These are phyloP conservation scores for Syzygium aqueum DNA, from an alignment of 345 rosid species.

Conservation along the genomic window DNA sequence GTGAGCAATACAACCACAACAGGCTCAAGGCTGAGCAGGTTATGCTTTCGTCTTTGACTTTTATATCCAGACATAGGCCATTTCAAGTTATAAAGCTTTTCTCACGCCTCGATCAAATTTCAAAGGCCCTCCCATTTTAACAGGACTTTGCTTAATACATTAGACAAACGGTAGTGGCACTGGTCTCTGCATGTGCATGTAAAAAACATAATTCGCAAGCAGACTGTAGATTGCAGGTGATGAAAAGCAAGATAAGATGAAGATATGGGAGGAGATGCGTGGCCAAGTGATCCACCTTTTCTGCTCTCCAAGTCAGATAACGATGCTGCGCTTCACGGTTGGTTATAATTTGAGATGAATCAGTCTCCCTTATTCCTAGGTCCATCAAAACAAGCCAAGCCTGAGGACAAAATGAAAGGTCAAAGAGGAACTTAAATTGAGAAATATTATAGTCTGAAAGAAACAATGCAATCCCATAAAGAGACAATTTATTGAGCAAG, in stretches of 20 bases:
- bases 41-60: not conserved
- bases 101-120: not conserved
- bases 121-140: not conserved
- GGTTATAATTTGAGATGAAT: constrained; percentile 21
- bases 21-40: not conserved
- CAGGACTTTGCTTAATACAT: not conserved
- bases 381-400: constrained; percentile 53
- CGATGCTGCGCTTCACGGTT: constrained; percentile 58
- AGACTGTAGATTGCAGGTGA: not conserved
- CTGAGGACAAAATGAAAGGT: constrained; percentile 14
- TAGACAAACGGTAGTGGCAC: not conserved
- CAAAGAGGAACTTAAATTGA: not conserved
- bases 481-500: not conserved
- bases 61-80: not conserved
- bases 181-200: not conserved
- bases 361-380: constrained; percentile 28
- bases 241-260: not conserved
- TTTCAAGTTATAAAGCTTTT: not conserved
- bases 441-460: not conserved
- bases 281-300: constrained; percentile 28
- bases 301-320: constrained; percentile 66
- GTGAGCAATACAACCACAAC: not conserved
- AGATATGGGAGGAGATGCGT: not conserved
- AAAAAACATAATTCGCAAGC: not conserved
- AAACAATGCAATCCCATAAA: not conserved